Evolutionary conservation across 2,329 filamentous ascomycete genomes (phyloP).

Genomic region (Fusarium decemcellulare): DNA sequence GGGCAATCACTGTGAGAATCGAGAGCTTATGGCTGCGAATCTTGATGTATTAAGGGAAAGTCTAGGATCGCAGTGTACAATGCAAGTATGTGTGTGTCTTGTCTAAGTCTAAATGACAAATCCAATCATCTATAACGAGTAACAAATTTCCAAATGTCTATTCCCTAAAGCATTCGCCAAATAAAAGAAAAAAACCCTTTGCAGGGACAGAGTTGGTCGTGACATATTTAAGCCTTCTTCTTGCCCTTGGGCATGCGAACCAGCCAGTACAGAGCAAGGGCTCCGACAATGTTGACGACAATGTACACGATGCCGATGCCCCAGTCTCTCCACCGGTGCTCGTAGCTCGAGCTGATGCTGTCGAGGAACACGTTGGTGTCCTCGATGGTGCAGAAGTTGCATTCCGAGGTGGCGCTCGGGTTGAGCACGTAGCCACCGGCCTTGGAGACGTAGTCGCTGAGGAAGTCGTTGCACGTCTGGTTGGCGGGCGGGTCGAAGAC

Average conservation of each 20-base stretch:
- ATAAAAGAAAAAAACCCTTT: slow-evolving; percentile 10
- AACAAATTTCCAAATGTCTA: background rate
- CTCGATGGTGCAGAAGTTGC: slow-evolving; percentile 61
- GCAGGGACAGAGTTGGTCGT: background rate
- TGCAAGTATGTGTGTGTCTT: background rate
- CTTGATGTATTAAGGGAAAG: slow-evolving; percentile 15
- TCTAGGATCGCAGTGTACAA: slow-evolving; percentile 4
- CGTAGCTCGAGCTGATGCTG: slow-evolving; percentile 60
- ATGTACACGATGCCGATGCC: slow-evolving; percentile 70
- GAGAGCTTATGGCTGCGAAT: background rate
- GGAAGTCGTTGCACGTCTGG: slow-evolving; percentile 70
- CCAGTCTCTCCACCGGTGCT: slow-evolving; percentile 70
- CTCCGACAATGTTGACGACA: slow-evolving; percentile 64
- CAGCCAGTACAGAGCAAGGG: slow-evolving; percentile 67
- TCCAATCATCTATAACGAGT: slow-evolving; percentile 2
- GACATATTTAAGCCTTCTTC: slow-evolving; percentile 36
- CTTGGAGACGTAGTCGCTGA: slow-evolving; percentile 60
- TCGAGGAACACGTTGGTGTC: slow-evolving; percentile 59
- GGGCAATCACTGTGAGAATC: no score
- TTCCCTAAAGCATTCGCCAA: slow-evolving; percentile 12
- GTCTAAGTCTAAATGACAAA: background rate
- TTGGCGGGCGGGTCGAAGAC: slow-evolving; percentile 69
- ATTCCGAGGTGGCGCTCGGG: slow-evolving; percentile 62
- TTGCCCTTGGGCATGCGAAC: slow-evolving; percentile 57
- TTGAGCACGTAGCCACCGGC: slow-evolving; percentile 68